Base-by-base conservation (phyloP, 1,284 basidiomycete species). In the Sphagnurus paluster region DNA sequence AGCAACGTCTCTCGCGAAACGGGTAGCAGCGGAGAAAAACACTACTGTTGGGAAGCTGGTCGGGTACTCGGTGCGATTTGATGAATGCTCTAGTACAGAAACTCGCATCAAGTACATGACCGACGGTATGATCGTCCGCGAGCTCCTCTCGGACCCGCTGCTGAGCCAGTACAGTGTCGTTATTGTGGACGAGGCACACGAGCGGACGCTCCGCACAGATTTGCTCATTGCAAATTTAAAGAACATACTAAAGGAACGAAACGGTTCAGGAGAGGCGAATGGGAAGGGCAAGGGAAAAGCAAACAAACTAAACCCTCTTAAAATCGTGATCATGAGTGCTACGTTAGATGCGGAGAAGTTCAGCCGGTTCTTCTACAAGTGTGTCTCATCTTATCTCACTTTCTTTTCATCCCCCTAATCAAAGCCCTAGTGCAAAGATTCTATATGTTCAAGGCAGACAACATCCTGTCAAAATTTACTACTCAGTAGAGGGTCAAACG, bases 121-220 rank as follows among this genome's bases (percentile, higher is more conserved):
- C 17, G 97, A 99, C 60, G 96, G 96, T 60, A 96, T 98, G 81
- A 83, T 99, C 55, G 84, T 97, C 29, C 83, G 95, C 47, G 96
- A 93, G 70, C 82, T 95, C 48, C 75, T 96, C 50, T 81, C 77
- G 40, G 88, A 93, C 60, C 74, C 78, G 16, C 67, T 89, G n/a
- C 74, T 98, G 39, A 81, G 82, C 44, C 81, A 80, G 37, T 99
- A 98, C 68, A 91, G 90, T 58, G 81, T 96, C 11, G 76, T 99
- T 46, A 80, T 99, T 51, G 84, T 99, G 42, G 96, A 99, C 62
- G 96, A 99, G 64, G 96, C 96, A 2, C 97, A 99, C 70, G 96
- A 99, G 63, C 81, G 96, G 36, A 97, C 94, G 0, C 72, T 99
- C 29, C 81, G 95, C 29, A 98, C 96, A 4, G 96, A 99, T 68